Base-by-base conservation (phyloP, 2,329 filamentous ascomycete genomes). In the Geosmithia flava region DNA sequence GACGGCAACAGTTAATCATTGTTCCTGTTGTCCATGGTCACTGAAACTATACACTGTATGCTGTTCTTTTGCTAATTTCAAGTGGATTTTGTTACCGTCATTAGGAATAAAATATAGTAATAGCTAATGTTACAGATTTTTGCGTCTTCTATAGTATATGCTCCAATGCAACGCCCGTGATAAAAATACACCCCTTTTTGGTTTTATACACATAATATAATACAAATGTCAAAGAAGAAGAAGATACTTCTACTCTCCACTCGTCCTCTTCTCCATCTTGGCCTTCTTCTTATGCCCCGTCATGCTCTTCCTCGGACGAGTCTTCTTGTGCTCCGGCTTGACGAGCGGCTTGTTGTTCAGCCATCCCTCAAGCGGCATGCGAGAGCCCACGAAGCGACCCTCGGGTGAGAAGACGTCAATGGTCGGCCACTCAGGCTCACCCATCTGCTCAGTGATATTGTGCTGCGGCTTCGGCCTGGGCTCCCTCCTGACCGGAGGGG, bases 371-470 rank as follows among this genome's bases (percentile, higher is more conserved):
- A 94, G 81, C 1, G 86, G 84, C 53, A 61, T 62, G 37, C 87
- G 72, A 10, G 69, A 67, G 1, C 75, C 83, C 29, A 97, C 71
- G 55, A 85, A 93, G 56, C 80, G 81, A n/a, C 93, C 93, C 50
- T 88, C 75, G 0, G 93, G 93, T 27, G 78, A 85, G 58, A 85
- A 96, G 0, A 97, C 80, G 54, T 97, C 90, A 7, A 98, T 76
- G 10, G 81, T 71, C 0, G 88, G 88, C 70, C 80, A 81, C 20
- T 68, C 43, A 10, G 46, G 33, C 27, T 49, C 48, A 7, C 43
- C 20, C 11, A 29, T 13, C 15, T 23, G 55, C 48, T 53, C 23
- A 11, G 6, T 11, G 10, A 13, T 16, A 13, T 16, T 11, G 30
- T 51, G 48, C 45, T 47, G 44, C 41, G 42, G 51, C n/a, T 47